These are phyloP conservation scores for Coemansia sp. DNA, from an alignment of 192 early-diverging fungal species.

Conservation along the genomic window DNA sequence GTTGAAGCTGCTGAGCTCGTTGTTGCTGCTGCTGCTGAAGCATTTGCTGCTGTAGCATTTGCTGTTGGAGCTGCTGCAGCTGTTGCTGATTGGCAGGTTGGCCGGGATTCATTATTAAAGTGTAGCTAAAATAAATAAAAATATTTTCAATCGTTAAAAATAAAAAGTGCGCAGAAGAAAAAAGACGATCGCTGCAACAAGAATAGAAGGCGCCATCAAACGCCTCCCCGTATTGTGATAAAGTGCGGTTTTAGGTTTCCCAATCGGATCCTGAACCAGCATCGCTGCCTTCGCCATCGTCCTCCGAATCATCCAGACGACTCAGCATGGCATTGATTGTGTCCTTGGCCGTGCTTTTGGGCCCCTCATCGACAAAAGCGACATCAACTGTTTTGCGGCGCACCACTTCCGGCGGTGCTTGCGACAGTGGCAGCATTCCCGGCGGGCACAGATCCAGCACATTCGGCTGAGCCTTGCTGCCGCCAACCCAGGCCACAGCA, in stretches of 20 bases:
- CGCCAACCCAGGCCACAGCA: constrained; percentile 57
- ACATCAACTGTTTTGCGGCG: constrained; percentile 4
- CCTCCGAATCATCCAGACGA: constrained; percentile 13
- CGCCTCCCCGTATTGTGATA: too few species aligned
- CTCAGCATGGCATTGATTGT: constrained; percentile 32
- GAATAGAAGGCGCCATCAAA: too few species aligned
- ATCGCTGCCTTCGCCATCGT: neutral
- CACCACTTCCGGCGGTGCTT: constrained; percentile 36
- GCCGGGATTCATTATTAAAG: neutral
- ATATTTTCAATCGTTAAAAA: neutral
- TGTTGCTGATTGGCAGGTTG: neutral
- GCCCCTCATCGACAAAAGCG: constrained; percentile 8
- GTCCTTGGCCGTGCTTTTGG: constrained; percentile 25
- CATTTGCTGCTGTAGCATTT: neutral
- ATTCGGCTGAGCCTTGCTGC: constrained; percentile 8
- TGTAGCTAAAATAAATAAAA: neutral
- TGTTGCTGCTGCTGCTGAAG: neutral
- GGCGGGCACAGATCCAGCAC: constrained; percentile 40
- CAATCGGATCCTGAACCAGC: constrained; percentile 22
- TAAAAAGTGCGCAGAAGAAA: neutral
- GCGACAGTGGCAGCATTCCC: constrained; percentile 50
- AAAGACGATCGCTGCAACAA: too few species aligned
- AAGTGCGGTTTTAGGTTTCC: constrained; percentile 1
- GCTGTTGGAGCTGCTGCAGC: neutral
- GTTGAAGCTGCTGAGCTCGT: neutral